phyloP scores from a whole-genome alignment of 2,329 filamentous ascomycete species.

The Fusarium xyrophilum region DNA sequence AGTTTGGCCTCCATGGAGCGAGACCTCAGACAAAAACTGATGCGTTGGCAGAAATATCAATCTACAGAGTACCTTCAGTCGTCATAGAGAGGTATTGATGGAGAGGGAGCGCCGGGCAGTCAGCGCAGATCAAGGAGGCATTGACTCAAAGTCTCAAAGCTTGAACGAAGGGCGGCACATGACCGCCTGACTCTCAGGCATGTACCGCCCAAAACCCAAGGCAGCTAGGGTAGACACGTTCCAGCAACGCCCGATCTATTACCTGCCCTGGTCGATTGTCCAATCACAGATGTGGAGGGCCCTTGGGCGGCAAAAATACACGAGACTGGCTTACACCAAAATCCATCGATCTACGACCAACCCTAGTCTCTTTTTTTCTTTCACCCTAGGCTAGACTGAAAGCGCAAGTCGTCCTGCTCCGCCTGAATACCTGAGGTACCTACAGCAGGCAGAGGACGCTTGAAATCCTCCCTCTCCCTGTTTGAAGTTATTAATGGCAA shows the following conservation, averaged over 20 bases:
- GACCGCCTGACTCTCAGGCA: constrained; percentile 8
- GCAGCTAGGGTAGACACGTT: not conserved
- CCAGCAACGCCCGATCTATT: constrained; percentile 1
- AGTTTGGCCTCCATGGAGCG: constrained; percentile 5
- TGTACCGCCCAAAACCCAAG: not conserved
- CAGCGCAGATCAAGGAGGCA: not conserved
- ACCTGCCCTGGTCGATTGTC: not conserved
- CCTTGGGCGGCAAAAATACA: not conserved
- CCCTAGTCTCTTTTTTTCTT: not conserved
- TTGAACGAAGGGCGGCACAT: not conserved
- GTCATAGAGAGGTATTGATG: not conserved
- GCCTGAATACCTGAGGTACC: not conserved
- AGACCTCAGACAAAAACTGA: constrained; percentile 5
- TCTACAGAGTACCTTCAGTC: not conserved
- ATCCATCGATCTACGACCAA: not conserved
- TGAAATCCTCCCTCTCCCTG: not conserved
- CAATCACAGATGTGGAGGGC: not conserved
- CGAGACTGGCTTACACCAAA: not conserved
- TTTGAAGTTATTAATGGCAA: not conserved
- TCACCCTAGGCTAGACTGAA: not conserved
- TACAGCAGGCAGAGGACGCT: not conserved
- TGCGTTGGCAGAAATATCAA: not conserved
- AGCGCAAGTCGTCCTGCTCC: constrained; percentile 4
- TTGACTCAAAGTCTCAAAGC: not conserved
- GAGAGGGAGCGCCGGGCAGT: not conserved